These are phyloP conservation scores for Phytophthora citrophthora DNA, from an alignment of 352 stramenopile genomes.

Conservation along the genomic window DNA sequence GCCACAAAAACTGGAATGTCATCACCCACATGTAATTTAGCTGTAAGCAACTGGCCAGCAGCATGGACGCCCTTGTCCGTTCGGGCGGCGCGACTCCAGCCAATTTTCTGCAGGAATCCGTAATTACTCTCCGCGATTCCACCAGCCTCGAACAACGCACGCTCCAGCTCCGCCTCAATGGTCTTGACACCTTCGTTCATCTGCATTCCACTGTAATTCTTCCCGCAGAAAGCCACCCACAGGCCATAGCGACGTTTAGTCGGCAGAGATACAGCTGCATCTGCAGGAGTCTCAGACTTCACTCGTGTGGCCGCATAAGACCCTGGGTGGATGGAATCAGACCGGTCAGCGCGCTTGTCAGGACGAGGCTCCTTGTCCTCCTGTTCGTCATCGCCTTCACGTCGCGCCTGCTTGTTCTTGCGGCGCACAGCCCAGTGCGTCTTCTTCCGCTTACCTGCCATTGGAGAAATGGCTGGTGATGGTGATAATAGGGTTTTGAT, in stretches of 20 bases:
- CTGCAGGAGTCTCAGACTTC: conserved; percentile 13
- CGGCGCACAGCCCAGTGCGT: conserved; percentile 76
- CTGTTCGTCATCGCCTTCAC: conserved; percentile 20
- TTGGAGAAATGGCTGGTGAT: conserved; percentile 23
- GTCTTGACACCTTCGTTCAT: conserved; percentile 91
- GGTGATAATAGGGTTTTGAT: background rate
- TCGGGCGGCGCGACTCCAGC: conserved; percentile 87
- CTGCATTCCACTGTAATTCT: conserved; percentile 91
- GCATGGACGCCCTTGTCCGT: conserved; percentile 94
- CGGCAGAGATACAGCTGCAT: conserved; percentile 2
- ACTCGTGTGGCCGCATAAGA: conserved; percentile 73
- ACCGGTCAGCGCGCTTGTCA: conserved; percentile 64
- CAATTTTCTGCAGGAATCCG: conserved; percentile 91
- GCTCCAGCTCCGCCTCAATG: conserved; percentile 91
- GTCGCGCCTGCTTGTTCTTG: conserved; percentile 77
- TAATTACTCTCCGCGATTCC: conserved; percentile 91
- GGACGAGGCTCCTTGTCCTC: conserved; percentile 30
- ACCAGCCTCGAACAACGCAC: conserved; percentile 86
- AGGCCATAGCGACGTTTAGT: conserved; percentile 68
- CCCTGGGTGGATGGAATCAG: conserved; percentile 70
- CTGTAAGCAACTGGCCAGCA: conserved; percentile 82
- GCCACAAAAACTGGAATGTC: conserved; percentile 69
- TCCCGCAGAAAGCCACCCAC: conserved; percentile 89
- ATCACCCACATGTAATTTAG: conserved; percentile 86
- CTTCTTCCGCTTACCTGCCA: conserved; percentile 70